Evolutionary conservation across 169 alveolate genomes (phyloP), one percentile per base, ranked within the genome.

Genomic region (Cryptosporidium sp.): DNA sequence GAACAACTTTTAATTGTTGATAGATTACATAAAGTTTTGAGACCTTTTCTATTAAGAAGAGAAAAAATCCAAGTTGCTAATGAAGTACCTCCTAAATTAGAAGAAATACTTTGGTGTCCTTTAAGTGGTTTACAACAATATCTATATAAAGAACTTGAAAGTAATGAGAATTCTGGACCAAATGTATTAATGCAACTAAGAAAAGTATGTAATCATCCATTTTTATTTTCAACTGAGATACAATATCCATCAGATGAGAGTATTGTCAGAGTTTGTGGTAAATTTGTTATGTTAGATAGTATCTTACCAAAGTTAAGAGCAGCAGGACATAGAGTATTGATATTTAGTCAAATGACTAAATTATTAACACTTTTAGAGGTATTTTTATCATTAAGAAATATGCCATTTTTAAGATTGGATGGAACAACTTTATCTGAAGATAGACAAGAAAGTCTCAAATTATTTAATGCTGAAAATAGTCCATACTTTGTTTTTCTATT

Each of bases 161-260:
- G 94, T 12, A 93, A 91, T 69, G 93, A 94, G 85, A 93, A 94
- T 58, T 91, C 92, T 51, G 96, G 96, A 70, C 94, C 94, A 84
- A 97, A 97, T 75, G 94, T 95, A 61, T 87, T 96, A 92, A 96
- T 96, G 98, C 96, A 96, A 85, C 93, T 96, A 33, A 94, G 98
- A 91, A 97, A 97, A 85, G 95, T 96, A 21, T 96, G 98, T 85
- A 97, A 97, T 89, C 99, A 97, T 94, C 99, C 99, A 16, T 97
- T 95, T 91, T 94, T 95, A 31, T 97, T 96, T 92, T 91, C 96
- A 60, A 94, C 94, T 3, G 98, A 95, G 91, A 95, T 95, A 16
- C 94, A 93, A 33, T 85, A 86, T 5, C 93, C 92, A 16, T 94
- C 95, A 8, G 98, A 96, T 62, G 96, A 96, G 91, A 95, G 96